Base-by-base conservation (phyloP, 257 asterid species). In the Fraxinus excelsior region DNA sequence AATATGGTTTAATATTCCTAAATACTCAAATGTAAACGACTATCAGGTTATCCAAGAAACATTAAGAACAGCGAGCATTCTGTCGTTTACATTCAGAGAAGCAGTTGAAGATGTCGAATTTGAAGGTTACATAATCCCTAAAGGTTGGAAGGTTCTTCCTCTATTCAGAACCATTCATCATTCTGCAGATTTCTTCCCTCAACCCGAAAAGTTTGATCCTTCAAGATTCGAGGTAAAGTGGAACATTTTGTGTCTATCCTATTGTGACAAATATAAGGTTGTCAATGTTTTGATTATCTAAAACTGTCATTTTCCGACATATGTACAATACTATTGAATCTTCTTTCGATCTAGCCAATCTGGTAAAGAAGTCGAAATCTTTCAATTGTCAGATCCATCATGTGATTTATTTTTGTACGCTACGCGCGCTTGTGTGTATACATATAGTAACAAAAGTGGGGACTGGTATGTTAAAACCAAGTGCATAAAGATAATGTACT, bases 101-200 rank as follows among this genome's bases (percentile, higher is more conserved):
- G 94, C 97, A 8, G 91, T 89, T 0, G 81, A 88, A 46, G 97
- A 91, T 5, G 93, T 91, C 9, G 93, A 89, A 76, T 88, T 91
- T 65, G 81, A 82, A 58, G 97, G 94, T 5, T 91, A 84, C 46
- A 73, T 88, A 8, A 91, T 91, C 82, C 97, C 97, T 3, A 91
- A 89, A 79, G 97, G 97, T 29, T 91, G 97, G 94, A 91, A 91
- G 53, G 93, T 91, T 77, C 97, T 91, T 49, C 97, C 97, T 28
- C 87, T 89, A 69, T 91, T 91, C 77, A 84, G 95, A 82, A 80
- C 75, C 83, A 89, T 91, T 80, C 94, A 91, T 70, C 94, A 91
- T 38, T 85, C 75, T 40, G 72, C 91, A 0, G 88, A 89, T 76
- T 87, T 89, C 76, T 91, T 85, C 80, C 93, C 97, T 44, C 89